Evolutionary conservation across 2,329 filamentous ascomycete genomes (phyloP).

Genomic region (Cladorrhinum sp.): DNA sequence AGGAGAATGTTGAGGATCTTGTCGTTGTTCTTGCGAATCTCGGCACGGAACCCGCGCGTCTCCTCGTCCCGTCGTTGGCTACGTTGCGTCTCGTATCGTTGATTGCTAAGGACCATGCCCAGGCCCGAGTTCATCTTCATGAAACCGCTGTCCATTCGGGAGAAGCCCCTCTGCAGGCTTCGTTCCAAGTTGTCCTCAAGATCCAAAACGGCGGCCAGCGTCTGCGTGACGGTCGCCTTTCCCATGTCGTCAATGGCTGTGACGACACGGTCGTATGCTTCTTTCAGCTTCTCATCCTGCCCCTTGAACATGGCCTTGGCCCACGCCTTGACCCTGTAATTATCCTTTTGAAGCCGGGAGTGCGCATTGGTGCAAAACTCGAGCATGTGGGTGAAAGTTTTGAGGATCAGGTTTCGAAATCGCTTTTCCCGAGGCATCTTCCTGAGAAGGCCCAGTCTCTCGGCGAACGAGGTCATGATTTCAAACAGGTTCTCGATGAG

Average conservation of each 20-base stretch:
- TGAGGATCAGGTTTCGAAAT: constrained; percentile 6
- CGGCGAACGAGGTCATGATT: constrained; percentile 5
- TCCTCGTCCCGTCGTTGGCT: constrained; percentile 3
- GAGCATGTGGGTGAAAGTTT: constrained; percentile 5
- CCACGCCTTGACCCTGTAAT: constrained; percentile 5
- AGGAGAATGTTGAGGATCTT: constrained; percentile 5
- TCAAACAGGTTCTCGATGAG: constrained; percentile 5
- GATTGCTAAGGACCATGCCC: not conserved
- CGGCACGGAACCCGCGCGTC: not conserved
- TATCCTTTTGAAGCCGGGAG: constrained; percentile 1
- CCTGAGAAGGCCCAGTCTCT: not conserved
- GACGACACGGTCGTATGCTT: constrained; percentile 4
- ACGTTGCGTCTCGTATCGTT: constrained; percentile 3
- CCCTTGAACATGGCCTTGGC: constrained; percentile 5
- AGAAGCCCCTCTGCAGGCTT: constrained; percentile 6
- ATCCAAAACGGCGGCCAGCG: not conserved
- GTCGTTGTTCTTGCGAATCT: constrained; percentile 6
- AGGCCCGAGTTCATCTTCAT: constrained; percentile 2
- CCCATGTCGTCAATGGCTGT: constrained; percentile 7
- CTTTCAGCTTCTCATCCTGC: constrained; percentile 1
- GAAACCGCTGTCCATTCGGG: constrained; percentile 6
- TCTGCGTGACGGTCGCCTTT: not conserved
- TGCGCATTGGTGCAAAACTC: constrained; percentile 5
- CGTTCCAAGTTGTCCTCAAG: constrained; percentile 1
- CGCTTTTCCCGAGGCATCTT: not conserved